Base-by-base conservation (phyloP, 805 yeast species). In the Candida bentonensis region DNA sequence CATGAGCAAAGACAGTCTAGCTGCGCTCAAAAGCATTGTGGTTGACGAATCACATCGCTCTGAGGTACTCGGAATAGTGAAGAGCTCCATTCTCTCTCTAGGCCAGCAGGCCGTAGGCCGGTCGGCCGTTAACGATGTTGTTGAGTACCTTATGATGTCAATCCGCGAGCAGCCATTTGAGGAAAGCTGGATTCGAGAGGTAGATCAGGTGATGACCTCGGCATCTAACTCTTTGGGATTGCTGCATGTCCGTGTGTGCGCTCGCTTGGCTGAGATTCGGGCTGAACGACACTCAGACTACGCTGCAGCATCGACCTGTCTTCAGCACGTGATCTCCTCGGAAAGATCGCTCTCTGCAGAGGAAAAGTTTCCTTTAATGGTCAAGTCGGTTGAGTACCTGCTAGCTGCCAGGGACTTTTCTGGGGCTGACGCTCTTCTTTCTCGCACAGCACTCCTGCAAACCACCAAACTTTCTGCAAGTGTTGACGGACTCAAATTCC, bases 91-190 rank as follows among this genome's bases (percentile, higher is more conserved):
- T 17, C 20, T 9, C 36, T 30, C 36, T 11, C 36, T 30, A 9
- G 36, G 36, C 5, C 36, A 30, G 36, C 36, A 30, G 20, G 36
- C 17, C 20, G 36, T 30, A 4, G 36, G 36, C 36, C 36, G 36
- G 13, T 30, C 36, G 7, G 36, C 17, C 5, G 36, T 30, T 4
- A 30, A 9, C n/a, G 36, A 30, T 5, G 36, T 15, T 11, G 17
- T 30, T 9, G 36, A 30, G 20, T 30, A 30, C 36, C n/a, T 30
- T n/a, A 9, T 30, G n/a, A 5, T 4, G 13, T 9, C 36, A 9
- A 15, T n/a, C 13, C 7, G n/a, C 5, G 20, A 30, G 17, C 7
- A 30, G 20, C 20, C 36, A 7, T 30, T 30, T 30, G 36, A 30
- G 17, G 36, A 30, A 30, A 30, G 17, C 36, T 30, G 36, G 36